A percentile compares a stretch with the other conserved stretches of the same genome.
phyloP scores from a whole-genome alignment of 2,329 filamentous ascomycete genomes.

The Periconia digitata region DNA sequence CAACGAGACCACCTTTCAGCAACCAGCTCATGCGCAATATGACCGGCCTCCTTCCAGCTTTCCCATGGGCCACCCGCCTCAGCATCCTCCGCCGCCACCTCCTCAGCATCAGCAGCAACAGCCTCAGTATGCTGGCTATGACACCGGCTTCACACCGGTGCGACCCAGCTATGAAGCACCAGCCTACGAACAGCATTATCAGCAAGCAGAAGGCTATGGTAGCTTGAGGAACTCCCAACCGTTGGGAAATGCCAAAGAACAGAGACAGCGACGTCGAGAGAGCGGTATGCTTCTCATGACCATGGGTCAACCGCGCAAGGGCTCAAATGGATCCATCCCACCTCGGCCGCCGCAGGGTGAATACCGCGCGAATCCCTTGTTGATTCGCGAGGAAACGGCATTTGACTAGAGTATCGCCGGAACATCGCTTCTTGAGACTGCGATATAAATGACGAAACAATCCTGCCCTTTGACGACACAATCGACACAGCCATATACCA shows the following conservation, averaged over 20 bases:
- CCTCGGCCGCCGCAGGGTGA: slow-evolving; percentile 33
- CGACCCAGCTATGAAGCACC: slow-evolving; percentile 51
- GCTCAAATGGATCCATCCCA: slow-evolving; percentile 30
- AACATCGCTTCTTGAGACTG: neutral
- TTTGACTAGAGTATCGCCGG: slow-evolving; percentile 27
- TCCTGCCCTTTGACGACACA: neutral
- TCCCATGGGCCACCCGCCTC: slow-evolving; percentile 25
- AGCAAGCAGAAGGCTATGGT: slow-evolving; percentile 34
- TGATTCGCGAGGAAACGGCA: slow-evolving; percentile 33
- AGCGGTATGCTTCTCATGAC: slow-evolving; percentile 45
- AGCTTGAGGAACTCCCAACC: slow-evolving; percentile 38
- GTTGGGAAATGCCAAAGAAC: slow-evolving; percentile 28
- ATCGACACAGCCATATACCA: neutral
- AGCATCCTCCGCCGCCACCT: slow-evolving; percentile 9
- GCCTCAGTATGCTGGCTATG: slow-evolving; percentile 34
- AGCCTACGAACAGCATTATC: slow-evolving; percentile 26
- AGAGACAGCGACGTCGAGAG: slow-evolving; percentile 37
- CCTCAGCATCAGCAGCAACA: slow-evolving; percentile 18
- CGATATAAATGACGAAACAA: neutral
- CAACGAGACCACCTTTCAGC: slow-evolving; percentile 56
- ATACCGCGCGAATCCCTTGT: slow-evolving; percentile 11
- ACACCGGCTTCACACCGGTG: slow-evolving; percentile 54
- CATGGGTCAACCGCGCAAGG: slow-evolving; percentile 42
- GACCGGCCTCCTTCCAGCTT: slow-evolving; percentile 28
- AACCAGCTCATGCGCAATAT: slow-evolving; percentile 12